Conservation (phyloP, 305 asterid species). For the Solanum hybrid region DNA sequence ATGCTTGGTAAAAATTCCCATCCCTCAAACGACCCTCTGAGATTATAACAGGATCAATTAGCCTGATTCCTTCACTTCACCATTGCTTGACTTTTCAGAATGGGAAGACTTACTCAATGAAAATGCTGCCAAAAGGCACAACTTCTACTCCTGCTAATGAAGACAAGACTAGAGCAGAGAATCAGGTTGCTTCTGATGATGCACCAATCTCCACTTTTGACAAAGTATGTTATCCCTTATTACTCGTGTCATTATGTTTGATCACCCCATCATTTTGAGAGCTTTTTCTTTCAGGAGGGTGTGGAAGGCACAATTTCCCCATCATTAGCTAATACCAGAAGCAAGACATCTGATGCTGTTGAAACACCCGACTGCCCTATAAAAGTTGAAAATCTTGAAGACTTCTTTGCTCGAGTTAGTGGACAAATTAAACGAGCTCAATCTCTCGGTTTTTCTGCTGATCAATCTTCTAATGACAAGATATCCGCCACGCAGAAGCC, state of each 20-base stretch:
- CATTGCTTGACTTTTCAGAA: background rate
- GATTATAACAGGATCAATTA: background rate
- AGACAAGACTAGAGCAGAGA: background rate
- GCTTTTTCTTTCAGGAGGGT: background rate
- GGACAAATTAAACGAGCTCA: background rate
- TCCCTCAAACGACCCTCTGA: background rate
- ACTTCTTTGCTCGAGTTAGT: background rate
- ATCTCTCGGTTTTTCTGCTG: background rate
- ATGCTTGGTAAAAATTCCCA: background rate
- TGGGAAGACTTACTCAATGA: background rate
- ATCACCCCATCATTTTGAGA: background rate
- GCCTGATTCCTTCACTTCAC: background rate
- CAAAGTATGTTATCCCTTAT: background rate
- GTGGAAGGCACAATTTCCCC: background rate
- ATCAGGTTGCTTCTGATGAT: background rate
- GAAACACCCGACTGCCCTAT: background rate
- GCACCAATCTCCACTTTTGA: background rate
- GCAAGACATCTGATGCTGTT: background rate
- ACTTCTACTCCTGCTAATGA: background rate
- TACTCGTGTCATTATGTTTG: background rate
- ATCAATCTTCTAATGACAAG: background rate
- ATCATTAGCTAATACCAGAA: background rate
- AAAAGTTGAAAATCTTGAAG: background rate
- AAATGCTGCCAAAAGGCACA: background rate
- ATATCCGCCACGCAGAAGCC: background rate